Evolutionary conservation across 495 filamentous ascomycete species (phyloP).

Genomic region (Tuber melanosporum): DNA sequence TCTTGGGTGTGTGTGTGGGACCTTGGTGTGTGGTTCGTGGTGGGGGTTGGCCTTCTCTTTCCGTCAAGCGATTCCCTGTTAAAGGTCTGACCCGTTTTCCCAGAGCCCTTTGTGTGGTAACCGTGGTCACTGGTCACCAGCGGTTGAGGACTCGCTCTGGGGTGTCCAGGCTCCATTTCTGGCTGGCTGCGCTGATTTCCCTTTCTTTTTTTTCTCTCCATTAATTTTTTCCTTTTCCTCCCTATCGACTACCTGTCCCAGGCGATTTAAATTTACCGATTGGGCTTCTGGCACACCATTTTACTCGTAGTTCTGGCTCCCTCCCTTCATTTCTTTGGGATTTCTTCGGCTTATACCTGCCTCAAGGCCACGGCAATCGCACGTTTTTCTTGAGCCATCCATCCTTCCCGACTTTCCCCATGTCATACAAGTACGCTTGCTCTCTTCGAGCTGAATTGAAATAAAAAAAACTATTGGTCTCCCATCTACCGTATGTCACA

Average conservation of each 20-base stretch:
- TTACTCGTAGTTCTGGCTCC: neutral
- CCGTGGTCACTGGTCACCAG: neutral
- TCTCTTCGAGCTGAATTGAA: neutral
- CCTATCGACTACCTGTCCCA: neutral
- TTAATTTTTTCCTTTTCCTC: neutral
- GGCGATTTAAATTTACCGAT: conserved; percentile 4
- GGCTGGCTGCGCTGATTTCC: neutral
- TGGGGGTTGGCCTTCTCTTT: conserved; percentile 32
- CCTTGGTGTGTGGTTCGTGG: conserved; percentile 11
- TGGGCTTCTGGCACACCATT: neutral
- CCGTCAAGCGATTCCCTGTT: conserved; percentile 26
- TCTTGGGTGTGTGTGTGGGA: conserved; percentile 30
- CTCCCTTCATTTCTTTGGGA: conserved; percentile 3
- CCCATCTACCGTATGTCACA: neutral
- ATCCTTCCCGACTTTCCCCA: neutral
- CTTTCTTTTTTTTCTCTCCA: neutral
- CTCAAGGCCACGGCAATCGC: neutral
- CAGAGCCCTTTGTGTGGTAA: conserved; percentile 6
- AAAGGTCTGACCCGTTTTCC: conserved; percentile 30
- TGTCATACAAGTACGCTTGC: neutral
- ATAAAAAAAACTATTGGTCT: neutral
- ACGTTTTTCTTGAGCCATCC: conserved; percentile 5
- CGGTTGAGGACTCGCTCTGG: neutral
- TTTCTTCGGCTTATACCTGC: neutral
- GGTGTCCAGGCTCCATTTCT: neutral